These are phyloP conservation scores for Jackrogersella minutella DNA, from an alignment of 495 filamentous ascomycete genomes.

Conservation along the genomic window DNA sequence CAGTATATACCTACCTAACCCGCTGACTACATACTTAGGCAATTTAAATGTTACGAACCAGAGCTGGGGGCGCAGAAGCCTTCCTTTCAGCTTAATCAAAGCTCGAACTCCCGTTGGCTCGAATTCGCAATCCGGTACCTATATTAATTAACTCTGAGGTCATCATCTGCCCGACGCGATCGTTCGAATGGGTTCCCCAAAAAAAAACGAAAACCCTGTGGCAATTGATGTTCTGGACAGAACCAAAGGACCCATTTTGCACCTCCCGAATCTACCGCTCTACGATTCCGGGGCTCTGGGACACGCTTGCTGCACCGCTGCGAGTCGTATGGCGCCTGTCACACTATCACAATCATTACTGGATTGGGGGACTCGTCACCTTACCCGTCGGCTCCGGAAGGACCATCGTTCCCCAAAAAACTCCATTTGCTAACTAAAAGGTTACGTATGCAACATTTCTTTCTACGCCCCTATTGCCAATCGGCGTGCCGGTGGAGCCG, in stretches of 20 bases:
- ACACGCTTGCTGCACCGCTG: constrained; percentile 18
- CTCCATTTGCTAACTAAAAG: neutral
- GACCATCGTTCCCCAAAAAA: constrained; percentile 8
- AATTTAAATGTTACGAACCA: neutral
- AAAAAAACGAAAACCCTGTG: too few relatives aligned
- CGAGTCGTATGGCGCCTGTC: constrained; percentile 6
- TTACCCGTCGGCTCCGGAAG: constrained; percentile 3
- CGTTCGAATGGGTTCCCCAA: too few relatives aligned
- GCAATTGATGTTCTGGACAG: too few relatives aligned
- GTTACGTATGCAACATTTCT: neutral
- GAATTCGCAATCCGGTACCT: constrained; percentile 6
- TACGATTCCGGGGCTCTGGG: constrained; percentile 14
- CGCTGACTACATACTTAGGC: too few relatives aligned
- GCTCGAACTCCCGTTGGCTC: neutral
- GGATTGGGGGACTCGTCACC: constrained; percentile 6
- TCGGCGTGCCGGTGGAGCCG: constrained; percentile 10
- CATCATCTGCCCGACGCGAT: constrained; percentile 2
- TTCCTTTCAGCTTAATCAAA: constrained; percentile 18
- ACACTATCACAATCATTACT: constrained; percentile 35
- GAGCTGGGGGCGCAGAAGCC: constrained; percentile 2
- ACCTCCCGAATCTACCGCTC: constrained; percentile 19
- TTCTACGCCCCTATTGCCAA: neutral
- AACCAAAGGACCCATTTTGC: too few relatives aligned
- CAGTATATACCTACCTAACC: too few relatives aligned
- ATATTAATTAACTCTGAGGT: constrained; percentile 4